phyloP scores from a whole-genome alignment of 805 yeast genomes.

The Lipomyces orientalis region DNA sequence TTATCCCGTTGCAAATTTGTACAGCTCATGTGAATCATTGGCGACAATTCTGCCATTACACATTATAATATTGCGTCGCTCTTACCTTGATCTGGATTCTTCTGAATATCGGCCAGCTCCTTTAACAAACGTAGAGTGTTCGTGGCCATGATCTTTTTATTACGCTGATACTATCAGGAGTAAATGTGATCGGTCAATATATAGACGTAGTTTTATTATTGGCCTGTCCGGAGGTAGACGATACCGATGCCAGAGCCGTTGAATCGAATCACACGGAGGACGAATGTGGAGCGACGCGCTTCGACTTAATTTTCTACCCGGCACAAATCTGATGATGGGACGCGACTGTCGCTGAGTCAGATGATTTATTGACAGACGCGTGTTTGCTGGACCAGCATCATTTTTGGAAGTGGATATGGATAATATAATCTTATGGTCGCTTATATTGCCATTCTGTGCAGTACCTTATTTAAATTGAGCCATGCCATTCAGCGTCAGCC shows the following conservation, averaged over 20 bases:
- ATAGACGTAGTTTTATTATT: neutral
- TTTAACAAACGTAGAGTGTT: slow-evolving; percentile 20
- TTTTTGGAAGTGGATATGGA: neutral
- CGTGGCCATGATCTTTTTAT: slow-evolving; percentile 16
- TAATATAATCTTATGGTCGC: neutral
- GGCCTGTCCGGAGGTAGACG: too few species aligned
- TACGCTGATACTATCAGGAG: neutral
- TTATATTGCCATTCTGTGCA: neutral
- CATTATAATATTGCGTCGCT: neutral
- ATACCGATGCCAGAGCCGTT: too few species aligned
- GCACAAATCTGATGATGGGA: too few species aligned
- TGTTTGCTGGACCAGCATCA: neutral
- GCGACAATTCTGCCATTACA: neutral
- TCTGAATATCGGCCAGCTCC: slow-evolving; percentile 25
- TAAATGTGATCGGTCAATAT: neutral
- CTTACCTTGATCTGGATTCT: slow-evolving; percentile 25
- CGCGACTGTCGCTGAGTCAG: too few species aligned
- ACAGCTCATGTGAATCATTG: neutral
- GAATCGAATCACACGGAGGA: too few species aligned
- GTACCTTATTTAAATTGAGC: neutral
- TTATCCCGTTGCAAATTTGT: neutral
- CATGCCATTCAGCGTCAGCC: too few species aligned
- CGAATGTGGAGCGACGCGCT: neutral
- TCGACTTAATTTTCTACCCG: too few species aligned
- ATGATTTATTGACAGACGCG: neutral